Evolutionary conservation across 495 filamentous ascomycete species (phyloP), one percentile per base, ranked within the genome.

Genomic region (Platismatia glauca): DNA sequence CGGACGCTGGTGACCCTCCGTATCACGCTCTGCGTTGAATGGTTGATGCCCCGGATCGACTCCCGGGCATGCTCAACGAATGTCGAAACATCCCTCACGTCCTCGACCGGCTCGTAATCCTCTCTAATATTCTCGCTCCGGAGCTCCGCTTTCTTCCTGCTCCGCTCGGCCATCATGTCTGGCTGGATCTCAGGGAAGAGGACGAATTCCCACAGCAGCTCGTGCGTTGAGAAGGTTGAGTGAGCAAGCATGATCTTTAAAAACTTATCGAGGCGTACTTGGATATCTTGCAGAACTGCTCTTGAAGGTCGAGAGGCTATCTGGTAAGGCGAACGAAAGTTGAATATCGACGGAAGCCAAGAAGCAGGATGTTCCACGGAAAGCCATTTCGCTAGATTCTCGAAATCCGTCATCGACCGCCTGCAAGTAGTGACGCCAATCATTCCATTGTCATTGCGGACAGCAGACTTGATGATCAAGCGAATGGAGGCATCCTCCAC

Each of bases 161-260:
- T 94, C 34, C 95, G 82, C 70, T 96, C 88, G 29, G 87, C 89
- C 83, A 97, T 91, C 83, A 89, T 87, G 20, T 91, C 84, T 5
- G 89, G 82, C 68, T 96, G 91, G 24, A 97, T 81, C 61, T 99
- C 95, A 3, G 95, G 95, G 20, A 97, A 93, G 3, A 99, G 82
- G 73, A 99, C 95, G 75, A 99, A 99, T 68, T 99, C 95, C 95
- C 95, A 99, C 9, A 99, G 78, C 81, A 97, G 89, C 76, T 99
- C 95, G 70, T 97, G 95, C 0, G 89, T 97, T 1, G 90, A 84
- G 72, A 99, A 97, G 7, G 94, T 97, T 4, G 95, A 88, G 69
- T 99, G 95, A 0, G 83, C 78, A 38, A 99, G 78, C 29, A 99
- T 79, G 11, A 91, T 88, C 53, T 88, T 87, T 61, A 99, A 74